These are phyloP conservation scores for Xylariales sp. DNA, from an alignment of 2,329 filamentous ascomycete species.

Conservation along the genomic window DNA sequence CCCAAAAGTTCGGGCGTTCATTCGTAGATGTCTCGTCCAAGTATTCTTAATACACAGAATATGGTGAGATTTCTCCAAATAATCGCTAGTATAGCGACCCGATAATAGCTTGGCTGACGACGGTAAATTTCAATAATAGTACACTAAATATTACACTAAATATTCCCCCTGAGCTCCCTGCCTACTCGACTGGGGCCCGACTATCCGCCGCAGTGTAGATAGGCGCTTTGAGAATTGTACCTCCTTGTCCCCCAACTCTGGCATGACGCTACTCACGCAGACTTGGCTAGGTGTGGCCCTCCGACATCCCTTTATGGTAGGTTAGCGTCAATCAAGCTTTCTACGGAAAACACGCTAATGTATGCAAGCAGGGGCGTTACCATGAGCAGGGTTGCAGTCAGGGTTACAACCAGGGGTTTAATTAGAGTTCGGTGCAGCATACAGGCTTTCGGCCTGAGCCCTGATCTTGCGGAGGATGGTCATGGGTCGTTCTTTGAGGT, in stretches of 20 bases:
- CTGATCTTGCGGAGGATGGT: not conserved
- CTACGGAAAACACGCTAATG: conserved; percentile 24
- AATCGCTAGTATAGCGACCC: not conserved
- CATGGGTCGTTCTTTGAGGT: not conserved
- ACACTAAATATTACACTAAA: too few species aligned
- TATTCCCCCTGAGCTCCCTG: too few species aligned
- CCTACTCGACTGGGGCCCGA: too few species aligned
- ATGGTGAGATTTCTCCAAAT: not conserved
- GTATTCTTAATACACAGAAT: too few species aligned
- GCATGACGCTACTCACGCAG: not conserved
- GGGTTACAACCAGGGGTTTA: not conserved
- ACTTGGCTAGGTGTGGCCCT: not conserved
- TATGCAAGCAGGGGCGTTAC: conserved; percentile 4
- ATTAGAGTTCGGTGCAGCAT: not conserved
- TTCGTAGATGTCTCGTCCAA: not conserved
- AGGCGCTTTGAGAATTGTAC: not conserved
- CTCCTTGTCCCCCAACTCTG: not conserved
- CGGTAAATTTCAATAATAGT: not conserved
- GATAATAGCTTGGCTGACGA: not conserved
- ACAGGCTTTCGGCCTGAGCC: not conserved
- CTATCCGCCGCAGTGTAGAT: not conserved
- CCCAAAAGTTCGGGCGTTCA: not conserved
- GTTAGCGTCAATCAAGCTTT: conserved; percentile 26
- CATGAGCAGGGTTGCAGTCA: not conserved
- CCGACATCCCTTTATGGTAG: conserved; percentile 24